Evolutionary conservation across 2,329 filamentous ascomycete genomes (phyloP).

Genomic region (Arthrocladium fulminans): DNA sequence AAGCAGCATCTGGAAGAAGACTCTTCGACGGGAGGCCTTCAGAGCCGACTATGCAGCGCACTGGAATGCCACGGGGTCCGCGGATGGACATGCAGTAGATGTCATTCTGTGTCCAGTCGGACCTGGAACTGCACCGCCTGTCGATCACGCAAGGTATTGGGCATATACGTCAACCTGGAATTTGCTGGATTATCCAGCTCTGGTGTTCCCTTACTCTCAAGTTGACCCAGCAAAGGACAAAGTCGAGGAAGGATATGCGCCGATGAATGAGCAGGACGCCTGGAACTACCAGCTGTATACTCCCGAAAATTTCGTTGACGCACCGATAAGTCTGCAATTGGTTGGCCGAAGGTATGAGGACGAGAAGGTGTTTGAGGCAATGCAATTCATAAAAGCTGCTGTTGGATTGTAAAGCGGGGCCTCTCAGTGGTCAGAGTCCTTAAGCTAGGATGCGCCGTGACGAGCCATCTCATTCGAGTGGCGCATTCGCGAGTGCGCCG

Average conservation of each 20-base stretch:
- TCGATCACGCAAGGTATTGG: slow-evolving; percentile 51
- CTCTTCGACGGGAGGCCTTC: slow-evolving; percentile 35
- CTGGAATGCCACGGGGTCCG: slow-evolving; percentile 37
- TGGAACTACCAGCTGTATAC: slow-evolving; percentile 39
- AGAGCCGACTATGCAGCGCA: slow-evolving; percentile 37
- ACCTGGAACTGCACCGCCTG: slow-evolving; percentile 32
- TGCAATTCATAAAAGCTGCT: slow-evolving; percentile 14
- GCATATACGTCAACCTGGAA: slow-evolving; percentile 62
- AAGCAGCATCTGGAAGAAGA: slow-evolving; percentile 30
- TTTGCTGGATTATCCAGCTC: slow-evolving; percentile 56
- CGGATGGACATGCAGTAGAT: slow-evolving; percentile 42
- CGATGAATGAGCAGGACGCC: slow-evolving; percentile 31
- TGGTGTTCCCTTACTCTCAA: slow-evolving; percentile 50
- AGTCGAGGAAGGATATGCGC: slow-evolving; percentile 20
- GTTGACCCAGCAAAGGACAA: slow-evolving; percentile 37
- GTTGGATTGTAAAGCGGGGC: slow-evolving; percentile 2
- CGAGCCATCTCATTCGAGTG: no score
- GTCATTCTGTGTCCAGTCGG: slow-evolving; percentile 43
- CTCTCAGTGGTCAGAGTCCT: no score
- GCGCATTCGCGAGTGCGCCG: neutral
- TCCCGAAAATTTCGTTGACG: slow-evolving; percentile 40
- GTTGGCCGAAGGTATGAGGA: slow-evolving; percentile 47
- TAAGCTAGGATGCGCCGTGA: no score
- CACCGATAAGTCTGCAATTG: slow-evolving; percentile 46
- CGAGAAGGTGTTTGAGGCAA: slow-evolving; percentile 35